Percentiles rank a stretch among this genome's conserved stretches.
These are phyloP conservation scores for Furcasterigmium sp. DNA, from an alignment of 2,329 filamentous ascomycete genomes.

Conservation along the genomic window DNA sequence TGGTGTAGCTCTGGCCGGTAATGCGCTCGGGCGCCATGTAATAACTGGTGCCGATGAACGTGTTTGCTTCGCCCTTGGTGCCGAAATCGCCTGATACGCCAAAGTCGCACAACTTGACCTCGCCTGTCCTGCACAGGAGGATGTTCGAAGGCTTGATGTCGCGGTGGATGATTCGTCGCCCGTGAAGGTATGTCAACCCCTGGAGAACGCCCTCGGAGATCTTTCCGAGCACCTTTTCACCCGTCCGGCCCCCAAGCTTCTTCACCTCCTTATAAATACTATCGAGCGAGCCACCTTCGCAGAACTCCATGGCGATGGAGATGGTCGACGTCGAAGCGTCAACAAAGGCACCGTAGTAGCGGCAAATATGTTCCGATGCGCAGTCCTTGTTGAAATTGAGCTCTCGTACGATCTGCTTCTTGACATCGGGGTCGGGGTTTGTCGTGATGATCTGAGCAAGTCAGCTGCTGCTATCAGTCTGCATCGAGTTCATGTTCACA, in stretches of 20 bases:
- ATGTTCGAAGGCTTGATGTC: conserved; percentile 99
- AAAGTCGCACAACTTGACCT: conserved; percentile 98
- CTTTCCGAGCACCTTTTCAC: conserved; percentile 95
- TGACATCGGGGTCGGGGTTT: conserved; percentile 94
- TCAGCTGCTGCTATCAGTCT: neutral
- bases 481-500: conserved; percentile 12
- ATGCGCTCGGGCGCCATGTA: conserved; percentile 99
- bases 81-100: conserved; percentile 97
- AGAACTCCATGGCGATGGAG: conserved; percentile 98
- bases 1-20: conserved; percentile 95
- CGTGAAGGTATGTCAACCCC: conserved; percentile 90
- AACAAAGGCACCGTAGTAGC: conserved; percentile 95
- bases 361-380: conserved; percentile 91
- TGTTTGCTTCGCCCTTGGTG: conserved; percentile 97
- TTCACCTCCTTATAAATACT: conserved; percentile 98
- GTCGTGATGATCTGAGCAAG: conserved; percentile 82
- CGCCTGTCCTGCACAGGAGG: conserved; percentile 81
- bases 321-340: conserved; percentile 95
- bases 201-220: conserved; percentile 92
- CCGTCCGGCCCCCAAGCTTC: conserved; percentile 86
- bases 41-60: conserved; percentile 97
- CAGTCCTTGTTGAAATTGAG: conserved; percentile 97
- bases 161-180: conserved; percentile 94
- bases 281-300: conserved; percentile 92
- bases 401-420: conserved; percentile 96